These are phyloP conservation scores for Lumnitzera littorea DNA, from an alignment of 345 rosid species.

Conservation along the genomic window DNA sequence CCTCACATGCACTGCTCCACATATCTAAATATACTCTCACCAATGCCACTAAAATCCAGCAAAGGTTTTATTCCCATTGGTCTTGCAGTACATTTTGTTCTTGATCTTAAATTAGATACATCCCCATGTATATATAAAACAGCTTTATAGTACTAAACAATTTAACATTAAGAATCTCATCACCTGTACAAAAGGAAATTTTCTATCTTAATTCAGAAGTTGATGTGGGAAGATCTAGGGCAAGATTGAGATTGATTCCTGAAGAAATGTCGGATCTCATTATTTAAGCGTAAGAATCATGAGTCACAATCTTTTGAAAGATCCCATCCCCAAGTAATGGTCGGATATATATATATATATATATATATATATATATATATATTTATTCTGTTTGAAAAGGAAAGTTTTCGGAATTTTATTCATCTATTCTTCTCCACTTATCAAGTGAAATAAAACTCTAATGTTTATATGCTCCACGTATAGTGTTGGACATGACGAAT, in stretches of 20 bases:
- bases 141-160: not conserved
- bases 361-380: too few relatives aligned
- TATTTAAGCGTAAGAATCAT: not conserved
- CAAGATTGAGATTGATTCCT: constrained; percentile 15
- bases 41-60: constrained; percentile 4
- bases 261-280: constrained; percentile 6
- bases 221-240: constrained; percentile 1
- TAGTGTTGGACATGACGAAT: too few relatives aligned
- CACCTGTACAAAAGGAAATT: not conserved
- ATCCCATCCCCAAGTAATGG: constrained; percentile 1
- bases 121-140: not conserved
- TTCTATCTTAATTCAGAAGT: not conserved
- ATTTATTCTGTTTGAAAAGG: too few relatives aligned
- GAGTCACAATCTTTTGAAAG: constrained; percentile 5
- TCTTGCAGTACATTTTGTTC: not conserved
- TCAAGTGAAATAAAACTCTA: too few relatives aligned
- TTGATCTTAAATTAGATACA: not conserved
- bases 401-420: too few relatives aligned
- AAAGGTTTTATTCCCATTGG: not conserved
- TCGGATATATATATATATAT: not conserved
- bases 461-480: too few relatives aligned
- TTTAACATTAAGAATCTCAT: constrained; percentile 1
- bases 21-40: constrained; percentile 8
- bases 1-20: constrained; percentile 9
- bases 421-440: too few relatives aligned